Evolutionary conservation across 2,329 filamentous ascomycete genomes (phyloP).

Genomic region (Aurifilum marmelostoma): DNA sequence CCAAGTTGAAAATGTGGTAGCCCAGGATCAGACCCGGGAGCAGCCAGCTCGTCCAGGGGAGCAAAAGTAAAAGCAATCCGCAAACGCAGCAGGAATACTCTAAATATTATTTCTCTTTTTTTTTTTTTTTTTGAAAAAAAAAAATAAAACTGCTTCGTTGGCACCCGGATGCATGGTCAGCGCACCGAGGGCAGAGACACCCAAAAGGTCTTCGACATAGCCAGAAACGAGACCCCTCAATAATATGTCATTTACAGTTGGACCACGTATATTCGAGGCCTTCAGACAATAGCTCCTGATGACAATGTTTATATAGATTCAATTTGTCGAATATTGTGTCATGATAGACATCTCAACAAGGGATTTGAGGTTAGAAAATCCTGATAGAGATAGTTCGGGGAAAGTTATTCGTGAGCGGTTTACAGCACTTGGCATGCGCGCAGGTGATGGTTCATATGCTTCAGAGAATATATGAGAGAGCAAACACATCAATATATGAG

Average conservation of each 20-base stretch:
- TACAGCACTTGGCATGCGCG: background rate
- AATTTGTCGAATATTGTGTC: background rate
- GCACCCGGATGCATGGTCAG: background rate
- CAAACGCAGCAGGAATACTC: background rate
- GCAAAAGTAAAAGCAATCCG: slow-evolving; percentile 8
- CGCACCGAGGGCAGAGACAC: no score
- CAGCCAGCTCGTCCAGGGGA: background rate
- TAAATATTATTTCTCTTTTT: no score
- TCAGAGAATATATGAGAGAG: background rate
- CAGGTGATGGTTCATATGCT: background rate
- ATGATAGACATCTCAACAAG: background rate
- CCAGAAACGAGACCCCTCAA: background rate
- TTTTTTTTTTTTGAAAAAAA: no score
- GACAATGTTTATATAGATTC: background rate
- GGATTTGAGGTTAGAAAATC: background rate
- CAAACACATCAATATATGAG: no score
- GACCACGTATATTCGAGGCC: background rate
- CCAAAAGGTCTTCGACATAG: background rate
- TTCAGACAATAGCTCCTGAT: background rate
- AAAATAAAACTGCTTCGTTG: background rate
- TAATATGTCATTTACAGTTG: background rate
- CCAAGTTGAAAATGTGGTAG: background rate
- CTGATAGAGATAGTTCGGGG: background rate
- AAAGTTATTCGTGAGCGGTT: background rate
- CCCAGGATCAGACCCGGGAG: slow-evolving; percentile 5